Percentiles rank a stretch among this genome's conserved stretches.
phyloP scores from a whole-genome alignment of 768 basidiomycete genomes.

The Cystobasidium ongulense region DNA sequence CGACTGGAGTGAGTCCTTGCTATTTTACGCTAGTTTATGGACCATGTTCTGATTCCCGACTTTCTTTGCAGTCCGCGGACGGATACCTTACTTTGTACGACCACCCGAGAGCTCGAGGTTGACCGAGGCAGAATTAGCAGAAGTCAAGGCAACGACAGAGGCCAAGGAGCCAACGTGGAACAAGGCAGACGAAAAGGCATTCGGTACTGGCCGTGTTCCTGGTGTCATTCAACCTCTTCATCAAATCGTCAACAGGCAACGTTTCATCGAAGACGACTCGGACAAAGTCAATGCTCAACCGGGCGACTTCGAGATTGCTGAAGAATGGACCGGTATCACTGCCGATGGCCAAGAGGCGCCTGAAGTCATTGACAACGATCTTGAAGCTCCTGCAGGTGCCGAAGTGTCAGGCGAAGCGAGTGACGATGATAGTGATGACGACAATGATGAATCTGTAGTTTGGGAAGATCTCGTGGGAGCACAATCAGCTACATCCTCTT shows the following conservation, averaged over 20 bases:
- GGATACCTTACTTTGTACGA: constrained; percentile 89
- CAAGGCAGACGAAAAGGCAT: constrained; percentile 48
- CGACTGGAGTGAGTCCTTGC: constrained; percentile 45
- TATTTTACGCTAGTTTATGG: neutral
- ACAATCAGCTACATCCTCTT: neutral
- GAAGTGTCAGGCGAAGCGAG: constrained; percentile 40
- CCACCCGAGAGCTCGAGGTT: constrained; percentile 69
- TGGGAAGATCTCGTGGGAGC: constrained; percentile 29
- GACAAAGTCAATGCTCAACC: constrained; percentile 24
- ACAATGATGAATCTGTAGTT: constrained; percentile 28
- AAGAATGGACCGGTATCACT: constrained; percentile 43
- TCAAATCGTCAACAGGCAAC: constrained; percentile 41
- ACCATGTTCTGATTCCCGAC: neutral
- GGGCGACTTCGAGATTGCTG: constrained; percentile 32
- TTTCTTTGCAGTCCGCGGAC: constrained; percentile 79
- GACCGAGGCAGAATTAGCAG: constrained; percentile 38
- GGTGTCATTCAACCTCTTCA: constrained; percentile 44
- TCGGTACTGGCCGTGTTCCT: constrained; percentile 35
- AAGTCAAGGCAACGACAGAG: constrained; percentile 33
- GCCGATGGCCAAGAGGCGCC: constrained; percentile 43
- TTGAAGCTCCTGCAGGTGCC: constrained; percentile 52
- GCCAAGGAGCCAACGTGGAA: neutral
- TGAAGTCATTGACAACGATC: constrained; percentile 74
- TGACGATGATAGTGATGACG: constrained; percentile 38
- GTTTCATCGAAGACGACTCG: constrained; percentile 41